Evolutionary conservation across 352 stramenopile species (phyloP).

Genomic region (Pythium rhizo-oryzae): DNA sequence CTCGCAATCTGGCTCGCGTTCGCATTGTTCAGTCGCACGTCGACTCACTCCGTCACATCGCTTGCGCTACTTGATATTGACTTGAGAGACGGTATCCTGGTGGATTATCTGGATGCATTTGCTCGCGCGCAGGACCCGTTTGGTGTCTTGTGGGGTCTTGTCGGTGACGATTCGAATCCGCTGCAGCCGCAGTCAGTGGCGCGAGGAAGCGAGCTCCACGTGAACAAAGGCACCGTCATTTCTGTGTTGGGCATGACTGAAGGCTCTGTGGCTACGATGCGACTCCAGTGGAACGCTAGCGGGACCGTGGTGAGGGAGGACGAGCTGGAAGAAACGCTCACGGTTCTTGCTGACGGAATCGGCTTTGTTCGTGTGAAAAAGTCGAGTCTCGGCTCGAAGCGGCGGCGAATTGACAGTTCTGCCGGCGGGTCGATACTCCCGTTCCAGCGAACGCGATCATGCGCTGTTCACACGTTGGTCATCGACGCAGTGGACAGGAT

Average conservation of each 20-base stretch:
- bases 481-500: neutral
- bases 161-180: neutral
- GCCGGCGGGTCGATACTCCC: neutral
- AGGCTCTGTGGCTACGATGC: neutral
- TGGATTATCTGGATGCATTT: conserved; percentile 5
- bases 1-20: conserved; percentile 1
- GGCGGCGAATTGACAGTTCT: neutral
- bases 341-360: neutral
- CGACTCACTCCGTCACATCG: neutral
- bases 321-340: neutral
- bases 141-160: neutral
- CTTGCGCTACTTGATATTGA: conserved; percentile 1
- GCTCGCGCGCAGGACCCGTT: neutral
- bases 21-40: neutral
- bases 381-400: conserved; percentile 3
- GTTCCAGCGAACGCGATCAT: neutral
- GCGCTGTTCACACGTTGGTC: neutral
- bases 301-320: neutral
- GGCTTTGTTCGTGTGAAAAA: conserved; percentile 1
- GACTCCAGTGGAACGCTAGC: neutral
- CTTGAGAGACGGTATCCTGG: neutral
- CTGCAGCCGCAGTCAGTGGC: neutral
- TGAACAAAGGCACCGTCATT: conserved; percentile 2
- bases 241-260: neutral
- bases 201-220: neutral